These are phyloP conservation scores for Solanum gracilifrons DNA, from an alignment of 257 asterid genomes.

Conservation along the genomic window DNA sequence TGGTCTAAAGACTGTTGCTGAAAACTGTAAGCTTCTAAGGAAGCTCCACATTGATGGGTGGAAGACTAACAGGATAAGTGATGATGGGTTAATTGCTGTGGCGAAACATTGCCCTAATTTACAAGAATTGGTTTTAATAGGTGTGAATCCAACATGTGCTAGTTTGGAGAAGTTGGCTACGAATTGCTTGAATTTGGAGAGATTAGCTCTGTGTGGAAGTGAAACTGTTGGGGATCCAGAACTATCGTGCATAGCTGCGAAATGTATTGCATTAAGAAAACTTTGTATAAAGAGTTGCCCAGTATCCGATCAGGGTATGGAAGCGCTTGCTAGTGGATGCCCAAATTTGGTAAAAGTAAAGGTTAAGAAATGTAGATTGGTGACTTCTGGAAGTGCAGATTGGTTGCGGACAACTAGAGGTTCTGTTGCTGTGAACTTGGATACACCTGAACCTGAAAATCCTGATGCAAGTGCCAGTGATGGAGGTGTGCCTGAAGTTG, in stretches of 20 bases:
- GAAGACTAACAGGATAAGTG: constrained; percentile 76
- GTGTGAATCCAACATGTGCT: constrained; percentile 60
- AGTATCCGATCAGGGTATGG: constrained; percentile 69
- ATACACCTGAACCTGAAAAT: constrained; percentile 42
- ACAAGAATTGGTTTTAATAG: constrained; percentile 75
- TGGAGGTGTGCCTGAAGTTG: constrained; percentile 32
- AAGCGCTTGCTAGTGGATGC: constrained; percentile 80
- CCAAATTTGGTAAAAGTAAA: constrained; percentile 89
- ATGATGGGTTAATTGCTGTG: constrained; percentile 68
- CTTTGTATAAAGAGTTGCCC: constrained; percentile 88
- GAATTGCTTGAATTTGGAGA: constrained; percentile 59
- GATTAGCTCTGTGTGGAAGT: constrained; percentile 82
- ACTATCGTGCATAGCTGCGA: constrained; percentile 66
- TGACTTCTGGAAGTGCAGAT: constrained; percentile 67
- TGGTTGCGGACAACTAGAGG: constrained; percentile 69
- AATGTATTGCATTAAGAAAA: constrained; percentile 67
- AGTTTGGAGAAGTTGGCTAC: constrained; percentile 54
- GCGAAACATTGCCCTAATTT: constrained; percentile 59
- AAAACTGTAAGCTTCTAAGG: constrained; percentile 51
- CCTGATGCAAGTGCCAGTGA: constrained; percentile 39
- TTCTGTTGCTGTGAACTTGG: constrained; percentile 63
- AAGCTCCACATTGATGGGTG: constrained; percentile 86
- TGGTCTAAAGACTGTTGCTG: constrained; percentile 57
- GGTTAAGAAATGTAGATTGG: constrained; percentile 84
- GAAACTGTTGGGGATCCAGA: constrained; percentile 81